Evolutionary conservation across 495 filamentous ascomycete genomes (phyloP).

Genomic region (Daldinia childiae): DNA sequence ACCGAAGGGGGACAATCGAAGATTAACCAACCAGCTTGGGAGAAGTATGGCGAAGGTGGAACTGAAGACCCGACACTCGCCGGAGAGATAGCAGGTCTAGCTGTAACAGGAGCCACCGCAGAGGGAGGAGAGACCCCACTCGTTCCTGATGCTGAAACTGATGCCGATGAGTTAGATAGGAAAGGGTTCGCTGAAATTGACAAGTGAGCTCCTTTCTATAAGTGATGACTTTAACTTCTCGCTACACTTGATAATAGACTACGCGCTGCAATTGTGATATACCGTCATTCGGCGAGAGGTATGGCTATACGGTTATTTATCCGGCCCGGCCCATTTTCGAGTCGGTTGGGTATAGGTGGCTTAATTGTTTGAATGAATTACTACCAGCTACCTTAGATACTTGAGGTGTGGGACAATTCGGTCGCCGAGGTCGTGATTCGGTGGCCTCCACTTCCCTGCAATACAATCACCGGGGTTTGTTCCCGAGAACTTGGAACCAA

Average conservation of each 20-base stretch:
- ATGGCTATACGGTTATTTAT: background rate
- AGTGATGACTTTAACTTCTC: background rate
- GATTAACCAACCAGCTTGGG: slow-evolving; percentile 75
- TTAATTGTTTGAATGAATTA: background rate
- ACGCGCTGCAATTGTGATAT: background rate
- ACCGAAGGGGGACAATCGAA: slow-evolving; percentile 69
- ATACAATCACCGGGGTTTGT: background rate
- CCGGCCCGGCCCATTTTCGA: background rate
- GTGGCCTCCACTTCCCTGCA: background rate
- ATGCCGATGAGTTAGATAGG: slow-evolving; percentile 63
- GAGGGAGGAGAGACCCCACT: slow-evolving; percentile 50
- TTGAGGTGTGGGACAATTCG: background rate
- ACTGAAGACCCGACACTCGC: slow-evolving; percentile 37
- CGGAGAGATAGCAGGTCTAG: slow-evolving; percentile 40
- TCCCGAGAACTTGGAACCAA: slow-evolving; percentile 19
- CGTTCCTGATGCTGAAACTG: slow-evolving; percentile 59
- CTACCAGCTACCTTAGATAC: background rate
- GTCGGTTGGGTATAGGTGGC: background rate
- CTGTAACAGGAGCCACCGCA: slow-evolving; percentile 33
- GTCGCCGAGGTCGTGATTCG: slow-evolving; percentile 6
- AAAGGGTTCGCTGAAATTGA: slow-evolving; percentile 69
- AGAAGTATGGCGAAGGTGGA: slow-evolving; percentile 43
- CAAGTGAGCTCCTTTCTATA: slow-evolving; percentile 9
- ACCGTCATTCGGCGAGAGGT: background rate
- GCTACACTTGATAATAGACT: background rate